Evolutionary conservation across 306 rosid species (phyloP).

Genomic region (Luffa acutangula): DNA sequence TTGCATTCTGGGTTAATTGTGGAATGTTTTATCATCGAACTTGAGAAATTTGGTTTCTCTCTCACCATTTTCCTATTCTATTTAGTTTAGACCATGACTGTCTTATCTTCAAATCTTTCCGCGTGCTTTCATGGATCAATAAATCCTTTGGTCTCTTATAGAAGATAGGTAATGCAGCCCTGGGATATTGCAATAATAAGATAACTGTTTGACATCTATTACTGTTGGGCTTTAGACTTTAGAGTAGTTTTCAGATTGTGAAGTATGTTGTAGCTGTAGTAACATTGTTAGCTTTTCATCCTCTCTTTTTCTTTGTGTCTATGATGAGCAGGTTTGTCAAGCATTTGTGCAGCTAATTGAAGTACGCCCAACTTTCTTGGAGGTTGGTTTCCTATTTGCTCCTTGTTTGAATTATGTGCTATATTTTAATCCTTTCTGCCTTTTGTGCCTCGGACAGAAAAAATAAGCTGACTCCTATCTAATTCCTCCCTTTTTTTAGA

Average conservation of each 20-base stretch:
- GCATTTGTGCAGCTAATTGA: conserved; percentile 98
- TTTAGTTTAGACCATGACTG: not conserved
- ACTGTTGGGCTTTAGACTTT: not conserved
- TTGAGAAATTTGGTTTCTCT: not conserved
- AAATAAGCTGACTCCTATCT: not conserved
- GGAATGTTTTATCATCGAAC: not conserved
- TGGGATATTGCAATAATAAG: not conserved
- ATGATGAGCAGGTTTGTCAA: conserved; percentile 68
- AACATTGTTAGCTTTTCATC: conserved; percentile 1
- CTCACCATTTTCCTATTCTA: not conserved
- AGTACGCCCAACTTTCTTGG: conserved; percentile 84
- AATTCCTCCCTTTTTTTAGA: not conserved
- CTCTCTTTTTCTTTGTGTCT: not conserved
- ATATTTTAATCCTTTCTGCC: not conserved
- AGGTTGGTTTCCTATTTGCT: conserved; percentile 36
- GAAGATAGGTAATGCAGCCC: not conserved
- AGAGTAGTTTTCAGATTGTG: not conserved
- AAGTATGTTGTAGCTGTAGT: not conserved
- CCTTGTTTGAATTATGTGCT: not conserved
- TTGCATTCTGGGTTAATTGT: not conserved
- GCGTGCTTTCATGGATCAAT: not conserved
- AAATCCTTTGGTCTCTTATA: not conserved
- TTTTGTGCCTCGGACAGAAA: not conserved
- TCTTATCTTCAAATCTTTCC: not conserved
- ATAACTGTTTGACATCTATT: not conserved